Conservation (phyloP, 352 stramenopile genomes). For the Phytophthora ramorum region DNA sequence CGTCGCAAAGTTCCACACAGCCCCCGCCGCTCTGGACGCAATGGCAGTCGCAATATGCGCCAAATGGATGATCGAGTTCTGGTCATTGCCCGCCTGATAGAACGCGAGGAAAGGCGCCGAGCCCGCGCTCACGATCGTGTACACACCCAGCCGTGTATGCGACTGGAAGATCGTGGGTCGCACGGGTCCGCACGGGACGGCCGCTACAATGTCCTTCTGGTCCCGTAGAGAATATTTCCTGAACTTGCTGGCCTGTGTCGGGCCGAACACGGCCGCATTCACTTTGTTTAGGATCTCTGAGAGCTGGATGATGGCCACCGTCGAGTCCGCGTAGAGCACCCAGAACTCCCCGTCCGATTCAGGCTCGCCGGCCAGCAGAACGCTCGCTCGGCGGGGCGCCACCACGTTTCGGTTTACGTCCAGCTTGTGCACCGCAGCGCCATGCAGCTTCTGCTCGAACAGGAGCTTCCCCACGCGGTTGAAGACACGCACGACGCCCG, state of each 20-base stretch:
- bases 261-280: conserved; percentile 60
- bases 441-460: conserved; percentile 75
- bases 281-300: conserved; percentile 66
- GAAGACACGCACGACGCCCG: conserved; percentile 70
- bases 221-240: conserved; percentile 83
- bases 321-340: conserved; percentile 80
- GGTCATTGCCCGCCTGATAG: conserved; percentile 85
- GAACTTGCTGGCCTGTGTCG: conserved; percentile 78
- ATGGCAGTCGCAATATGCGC: conserved; percentile 87
- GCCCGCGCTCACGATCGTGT: conserved; percentile 75
- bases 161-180: conserved; percentile 85
- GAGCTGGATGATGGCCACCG: conserved; percentile 79
- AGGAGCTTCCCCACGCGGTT: conserved; percentile 51
- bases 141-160: conserved; percentile 73
- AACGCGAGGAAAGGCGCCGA: conserved; percentile 79
- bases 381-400: conserved; percentile 37
- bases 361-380: conserved; percentile 22
- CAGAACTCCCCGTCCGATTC: conserved; percentile 68
- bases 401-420: conserved; percentile 54
- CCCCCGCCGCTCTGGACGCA: conserved; percentile 72
- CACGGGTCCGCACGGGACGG: conserved; percentile 66
- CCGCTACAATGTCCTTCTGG: conserved; percentile 67
- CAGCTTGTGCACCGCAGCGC: conserved; percentile 49
- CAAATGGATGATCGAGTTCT: conserved; percentile 89
- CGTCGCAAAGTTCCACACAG: conserved; percentile 85